These are phyloP conservation scores for thale cress (Arabidopsis thaliana) DNA, from an alignment of 345 rosid genomes.

Conservation along the genomic window TAIR10.1 NC_003074.8:10702001-10702500, in stretches of 20 bases:
- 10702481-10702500: not conserved
- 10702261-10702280: constrained; percentile 6
- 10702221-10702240: not conserved
- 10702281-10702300: constrained; percentile 15
- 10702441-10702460: not conserved
- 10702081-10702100: constrained; percentile 6
- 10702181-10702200: not conserved
- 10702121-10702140: not conserved
- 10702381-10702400: not conserved
- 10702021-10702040: not conserved
- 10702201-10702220: constrained; percentile 10
- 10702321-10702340: not conserved
- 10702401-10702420: not conserved
- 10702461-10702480: not conserved
- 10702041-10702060: not conserved
- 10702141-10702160: not conserved
- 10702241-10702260: not conserved
- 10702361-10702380: not conserved
- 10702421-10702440: constrained; percentile 11
- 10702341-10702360: not conserved
- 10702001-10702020: constrained; percentile 7
- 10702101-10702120: not conserved
- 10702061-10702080: not conserved
- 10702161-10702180: not conserved
- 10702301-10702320: constrained; percentile 13